Conservation (phyloP, 2,329 filamentous ascomycete species). For the Coniochaeta pulveracea region DNA sequence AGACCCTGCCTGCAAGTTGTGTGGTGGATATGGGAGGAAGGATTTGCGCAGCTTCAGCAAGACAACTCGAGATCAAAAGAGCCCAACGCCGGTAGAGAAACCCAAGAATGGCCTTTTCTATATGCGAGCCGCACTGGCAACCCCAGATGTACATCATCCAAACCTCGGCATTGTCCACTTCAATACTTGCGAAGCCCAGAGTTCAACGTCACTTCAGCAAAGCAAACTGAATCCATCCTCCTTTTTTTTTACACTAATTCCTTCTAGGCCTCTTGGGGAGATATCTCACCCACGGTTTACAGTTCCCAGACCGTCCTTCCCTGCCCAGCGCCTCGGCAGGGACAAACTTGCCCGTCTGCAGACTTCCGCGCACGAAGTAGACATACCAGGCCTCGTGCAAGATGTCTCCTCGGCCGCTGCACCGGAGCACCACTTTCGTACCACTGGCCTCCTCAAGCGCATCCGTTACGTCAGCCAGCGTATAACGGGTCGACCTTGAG, state of each 20-base stretch:
- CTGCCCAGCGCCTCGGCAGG: conserved; percentile 24
- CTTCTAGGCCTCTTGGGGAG: conserved; percentile 21
- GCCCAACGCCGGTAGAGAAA: too few relatives aligned
- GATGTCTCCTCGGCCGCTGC: conserved; percentile 22
- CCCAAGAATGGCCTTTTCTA: too few relatives aligned
- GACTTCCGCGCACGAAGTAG: conserved; percentile 38
- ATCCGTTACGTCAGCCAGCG: conserved; percentile 26
- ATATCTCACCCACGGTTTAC: conserved; percentile 25
- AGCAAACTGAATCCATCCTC: too few relatives aligned
- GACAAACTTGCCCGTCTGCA: conserved; percentile 37
- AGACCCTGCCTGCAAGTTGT: too few relatives aligned
- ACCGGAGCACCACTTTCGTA: conserved; percentile 31
- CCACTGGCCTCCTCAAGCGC: conserved; percentile 33
- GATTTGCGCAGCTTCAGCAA: too few relatives aligned
- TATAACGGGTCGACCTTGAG: conserved; percentile 24
- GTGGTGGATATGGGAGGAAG: too few relatives aligned
- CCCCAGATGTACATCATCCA: too few relatives aligned
- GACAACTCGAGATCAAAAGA: too few relatives aligned
- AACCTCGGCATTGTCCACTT: too few relatives aligned
- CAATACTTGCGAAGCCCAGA: too few relatives aligned
- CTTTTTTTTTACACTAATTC: not conserved
- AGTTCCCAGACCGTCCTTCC: conserved; percentile 26
- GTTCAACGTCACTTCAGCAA: too few relatives aligned
- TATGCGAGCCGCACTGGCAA: too few relatives aligned
- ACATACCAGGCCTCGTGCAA: conserved; percentile 42